phyloP scores from a whole-genome alignment of 2,329 filamentous ascomycete genomes.

The Neocucurbitaria cava region DNA sequence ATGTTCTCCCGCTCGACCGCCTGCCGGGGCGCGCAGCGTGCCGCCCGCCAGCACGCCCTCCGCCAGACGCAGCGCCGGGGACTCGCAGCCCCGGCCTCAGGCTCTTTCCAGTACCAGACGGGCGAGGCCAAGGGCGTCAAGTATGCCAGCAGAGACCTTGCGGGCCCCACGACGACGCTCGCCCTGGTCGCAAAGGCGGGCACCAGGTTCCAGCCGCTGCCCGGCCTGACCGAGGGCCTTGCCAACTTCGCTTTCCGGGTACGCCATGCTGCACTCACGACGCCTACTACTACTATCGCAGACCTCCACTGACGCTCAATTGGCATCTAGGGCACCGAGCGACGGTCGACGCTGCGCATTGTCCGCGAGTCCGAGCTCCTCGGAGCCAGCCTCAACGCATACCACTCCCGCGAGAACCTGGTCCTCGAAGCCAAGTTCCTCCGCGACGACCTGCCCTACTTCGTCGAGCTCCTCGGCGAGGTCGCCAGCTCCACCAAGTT shows the following conservation, averaged over 20 bases:
- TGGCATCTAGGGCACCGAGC: slow-evolving; percentile 75
- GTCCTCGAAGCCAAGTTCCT: slow-evolving; percentile 95
- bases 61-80: slow-evolving; percentile 63
- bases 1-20: slow-evolving; percentile 74
- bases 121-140: slow-evolving; percentile 88
- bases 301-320: slow-evolving; percentile 37
- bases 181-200: slow-evolving; percentile 93
- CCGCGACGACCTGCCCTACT: slow-evolving; percentile 94
- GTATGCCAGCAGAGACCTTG: slow-evolving; percentile 87
- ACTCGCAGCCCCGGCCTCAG: slow-evolving; percentile 72
- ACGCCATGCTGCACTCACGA: slow-evolving; percentile 31
- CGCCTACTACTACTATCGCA: not conserved
- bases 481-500: slow-evolving; percentile 89
- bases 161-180: slow-evolving; percentile 87
- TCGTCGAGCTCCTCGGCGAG: slow-evolving; percentile 92
- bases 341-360: slow-evolving; percentile 90
- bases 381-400: slow-evolving; percentile 84
- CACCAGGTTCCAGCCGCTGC: slow-evolving; percentile 88
- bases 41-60: slow-evolving; percentile 66
- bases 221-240: slow-evolving; percentile 87
- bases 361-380: slow-evolving; percentile 94
- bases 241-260: slow-evolving; percentile 99
- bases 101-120: slow-evolving; percentile 85
- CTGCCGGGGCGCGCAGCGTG: slow-evolving; percentile 69
- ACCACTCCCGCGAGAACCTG: slow-evolving; percentile 91